phyloP scores from a whole-genome alignment of 2,329 filamentous ascomycete species.

The Dryadomyces quercivorus region DNA sequence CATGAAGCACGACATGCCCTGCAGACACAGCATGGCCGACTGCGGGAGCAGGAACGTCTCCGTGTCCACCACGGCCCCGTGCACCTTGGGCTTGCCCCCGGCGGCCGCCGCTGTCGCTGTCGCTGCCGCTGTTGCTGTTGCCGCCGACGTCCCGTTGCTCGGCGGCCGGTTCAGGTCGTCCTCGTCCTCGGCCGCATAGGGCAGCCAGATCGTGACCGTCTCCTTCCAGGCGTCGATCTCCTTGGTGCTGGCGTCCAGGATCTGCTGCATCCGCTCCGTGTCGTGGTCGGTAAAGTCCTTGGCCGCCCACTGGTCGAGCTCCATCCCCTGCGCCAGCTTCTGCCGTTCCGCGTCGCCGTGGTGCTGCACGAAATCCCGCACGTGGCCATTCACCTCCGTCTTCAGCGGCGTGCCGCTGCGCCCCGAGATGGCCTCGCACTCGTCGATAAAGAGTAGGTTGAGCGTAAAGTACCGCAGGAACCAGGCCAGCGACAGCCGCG shows the following conservation, averaged over 20 bases:
- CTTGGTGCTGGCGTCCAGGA: constrained; percentile 58
- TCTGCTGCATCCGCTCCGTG: constrained; percentile 44
- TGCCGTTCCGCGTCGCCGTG: constrained; percentile 64
- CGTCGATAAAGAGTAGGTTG: constrained; percentile 72
- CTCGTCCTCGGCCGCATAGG: neutral
- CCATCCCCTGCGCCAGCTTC: constrained; percentile 62
- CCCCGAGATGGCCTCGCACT: constrained; percentile 76
- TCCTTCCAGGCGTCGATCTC: constrained; percentile 58
- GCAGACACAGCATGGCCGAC: constrained; percentile 70
- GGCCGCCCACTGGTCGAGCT: constrained; percentile 68
- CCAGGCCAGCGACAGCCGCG: constrained; percentile 50
- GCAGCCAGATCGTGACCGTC: constrained; percentile 42
- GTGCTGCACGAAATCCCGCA: constrained; percentile 64
- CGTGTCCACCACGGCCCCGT: constrained; percentile 67
- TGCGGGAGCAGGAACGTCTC: constrained; percentile 78
- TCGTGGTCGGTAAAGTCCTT: constrained; percentile 60
- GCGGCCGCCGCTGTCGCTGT: constrained; percentile 10
- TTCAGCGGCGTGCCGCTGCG: constrained; percentile 65
- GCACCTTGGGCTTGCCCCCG: constrained; percentile 47
- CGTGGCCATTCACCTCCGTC: constrained; percentile 68
- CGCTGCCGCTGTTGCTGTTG: neutral
- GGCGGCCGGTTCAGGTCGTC: neutral
- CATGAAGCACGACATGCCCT: constrained; percentile 71
- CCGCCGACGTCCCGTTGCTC: neutral
- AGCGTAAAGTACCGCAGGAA: constrained; percentile 76